Percentiles rank a stretch among this genome's conserved stretches.
These are phyloP conservation scores for Uronychia setigera DNA, from an alignment of 73 alveolate species.

Conservation along the genomic window DNA sequence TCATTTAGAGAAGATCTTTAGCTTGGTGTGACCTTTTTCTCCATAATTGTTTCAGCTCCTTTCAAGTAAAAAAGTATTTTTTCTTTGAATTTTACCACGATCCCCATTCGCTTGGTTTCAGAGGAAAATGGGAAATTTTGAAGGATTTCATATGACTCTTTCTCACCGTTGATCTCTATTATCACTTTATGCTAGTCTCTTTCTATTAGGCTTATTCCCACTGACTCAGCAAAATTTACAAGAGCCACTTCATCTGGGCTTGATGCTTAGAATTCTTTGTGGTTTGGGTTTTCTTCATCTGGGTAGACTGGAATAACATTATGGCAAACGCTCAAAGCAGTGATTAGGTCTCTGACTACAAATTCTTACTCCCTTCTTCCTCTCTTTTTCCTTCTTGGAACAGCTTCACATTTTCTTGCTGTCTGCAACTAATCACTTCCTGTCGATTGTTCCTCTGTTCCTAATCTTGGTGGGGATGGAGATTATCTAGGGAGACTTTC, in stretches of 20 bases:
- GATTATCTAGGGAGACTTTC: too few relatives aligned
- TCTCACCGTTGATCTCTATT: constrained; percentile 13
- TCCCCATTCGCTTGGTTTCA: constrained; percentile 89
- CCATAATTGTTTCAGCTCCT: constrained; percentile 89
- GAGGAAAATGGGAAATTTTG: constrained; percentile 85
- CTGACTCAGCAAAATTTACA: constrained; percentile 79
- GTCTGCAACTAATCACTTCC: too few relatives aligned
- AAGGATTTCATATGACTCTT: constrained; percentile 57
- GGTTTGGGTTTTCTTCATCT: constrained; percentile 45
- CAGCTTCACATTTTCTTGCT: too few relatives aligned
- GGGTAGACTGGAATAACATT: constrained; percentile 82
- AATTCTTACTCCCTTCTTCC: constrained; percentile 58
- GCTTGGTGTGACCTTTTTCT: constrained; percentile 63
- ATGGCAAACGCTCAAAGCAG: constrained; percentile 78
- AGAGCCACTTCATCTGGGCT: constrained; percentile 94
- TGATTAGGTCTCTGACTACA: constrained; percentile 70
- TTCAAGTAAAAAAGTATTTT: constrained; percentile 72
- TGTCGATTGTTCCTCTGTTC: too few relatives aligned
- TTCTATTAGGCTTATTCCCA: constrained; percentile 70
- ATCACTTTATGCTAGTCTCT: constrained; percentile 46
- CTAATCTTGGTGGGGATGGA: too few relatives aligned
- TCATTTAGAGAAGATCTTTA: constrained; percentile 71
- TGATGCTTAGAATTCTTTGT: constrained; percentile 80
- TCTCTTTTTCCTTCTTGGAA: constrained; percentile 49
- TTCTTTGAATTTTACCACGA: constrained; percentile 65